phyloP scores from a whole-genome alignment of 768 basidiomycete genomes.

The Termitomyces sp. region DNA sequence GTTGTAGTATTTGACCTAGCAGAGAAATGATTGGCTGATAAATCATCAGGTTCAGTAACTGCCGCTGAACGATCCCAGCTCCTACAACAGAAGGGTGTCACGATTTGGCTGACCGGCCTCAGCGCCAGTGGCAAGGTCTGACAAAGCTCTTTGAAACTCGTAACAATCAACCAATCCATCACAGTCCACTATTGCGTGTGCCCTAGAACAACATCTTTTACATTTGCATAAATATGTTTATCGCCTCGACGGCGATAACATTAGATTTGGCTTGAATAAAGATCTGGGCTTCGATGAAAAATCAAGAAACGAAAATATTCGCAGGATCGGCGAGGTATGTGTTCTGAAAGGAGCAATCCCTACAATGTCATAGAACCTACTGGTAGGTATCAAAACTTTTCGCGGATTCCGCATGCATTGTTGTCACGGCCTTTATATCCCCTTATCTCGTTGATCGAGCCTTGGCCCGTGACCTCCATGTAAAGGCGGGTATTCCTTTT shows the following conservation, averaged over 20 bases:
- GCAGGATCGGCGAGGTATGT: slow-evolving; percentile 89
- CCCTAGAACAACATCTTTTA: slow-evolving; percentile 91
- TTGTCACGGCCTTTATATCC: slow-evolving; percentile 96
- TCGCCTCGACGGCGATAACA: slow-evolving; percentile 93
- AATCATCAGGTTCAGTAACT: slow-evolving; percentile 59
- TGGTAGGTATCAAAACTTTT: slow-evolving; percentile 89
- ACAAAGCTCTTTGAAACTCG: not conserved
- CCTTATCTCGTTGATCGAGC: slow-evolving; percentile 90
- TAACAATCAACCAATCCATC: not conserved
- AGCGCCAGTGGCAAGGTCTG: slow-evolving; percentile 91
- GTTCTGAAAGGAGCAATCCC: not conserved
- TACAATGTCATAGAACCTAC: not conserved
- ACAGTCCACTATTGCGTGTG: slow-evolving; percentile 95
- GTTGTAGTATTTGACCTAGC: slow-evolving; percentile 2
- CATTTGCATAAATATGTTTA: slow-evolving; percentile 83
- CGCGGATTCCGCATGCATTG: slow-evolving; percentile 78
- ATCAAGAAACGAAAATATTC: slow-evolving; percentile 92
- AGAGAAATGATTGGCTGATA: not conserved
- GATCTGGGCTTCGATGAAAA: slow-evolving; percentile 92
- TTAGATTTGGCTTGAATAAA: slow-evolving; percentile 95
- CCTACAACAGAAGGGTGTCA: slow-evolving; percentile 78
- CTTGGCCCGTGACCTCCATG: slow-evolving; percentile 78
- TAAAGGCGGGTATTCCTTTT: slow-evolving; percentile 67
- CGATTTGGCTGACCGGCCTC: slow-evolving; percentile 95
- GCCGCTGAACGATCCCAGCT: slow-evolving; percentile 59